Evolutionary conservation across 1,284 basidiomycete species (phyloP).

Genomic region (Pholiota adiposa): DNA sequence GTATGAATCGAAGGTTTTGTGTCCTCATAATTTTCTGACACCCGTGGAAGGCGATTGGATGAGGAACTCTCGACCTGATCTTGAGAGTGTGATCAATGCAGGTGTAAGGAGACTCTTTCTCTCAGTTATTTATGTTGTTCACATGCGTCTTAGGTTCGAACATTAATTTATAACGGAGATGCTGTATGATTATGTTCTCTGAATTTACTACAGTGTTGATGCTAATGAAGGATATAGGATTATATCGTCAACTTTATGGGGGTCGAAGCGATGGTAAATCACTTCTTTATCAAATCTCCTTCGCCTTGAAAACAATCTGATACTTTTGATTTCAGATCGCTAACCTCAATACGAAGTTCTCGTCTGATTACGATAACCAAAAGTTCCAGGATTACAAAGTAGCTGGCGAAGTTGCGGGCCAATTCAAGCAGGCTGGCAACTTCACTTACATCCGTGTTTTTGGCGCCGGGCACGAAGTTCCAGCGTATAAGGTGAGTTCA

Average conservation of each 20-base stretch:
- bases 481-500: slow-evolving; percentile 19
- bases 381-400: slow-evolving; percentile 52
- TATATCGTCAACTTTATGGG: slow-evolving; percentile 64
- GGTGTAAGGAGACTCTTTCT: slow-evolving; percentile 44
- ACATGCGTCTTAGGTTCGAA: slow-evolving; percentile 35
- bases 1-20: slow-evolving; percentile 20
- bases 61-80: slow-evolving; percentile 55
- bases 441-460: slow-evolving; percentile 61
- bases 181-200: slow-evolving; percentile 40
- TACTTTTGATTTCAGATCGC: slow-evolving; percentile 30
- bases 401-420: slow-evolving; percentile 46
- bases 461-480: slow-evolving; percentile 52
- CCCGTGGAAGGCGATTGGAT: slow-evolving; percentile 59
- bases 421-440: slow-evolving; percentile 60
- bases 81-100: slow-evolving; percentile 62
- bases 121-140: not conserved
- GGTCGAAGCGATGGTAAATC: slow-evolving; percentile 60
- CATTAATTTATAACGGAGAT: slow-evolving; percentile 57
- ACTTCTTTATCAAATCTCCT: not conserved
- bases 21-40: not conserved
- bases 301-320: not conserved
- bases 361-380: slow-evolving; percentile 37
- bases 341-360: slow-evolving; percentile 43
- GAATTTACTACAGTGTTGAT: slow-evolving; percentile 2
- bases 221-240: slow-evolving; percentile 37